Evolutionary conservation across 2,329 filamentous ascomycete species (phyloP).

Genomic region (Grosmannia clavigera): DNA sequence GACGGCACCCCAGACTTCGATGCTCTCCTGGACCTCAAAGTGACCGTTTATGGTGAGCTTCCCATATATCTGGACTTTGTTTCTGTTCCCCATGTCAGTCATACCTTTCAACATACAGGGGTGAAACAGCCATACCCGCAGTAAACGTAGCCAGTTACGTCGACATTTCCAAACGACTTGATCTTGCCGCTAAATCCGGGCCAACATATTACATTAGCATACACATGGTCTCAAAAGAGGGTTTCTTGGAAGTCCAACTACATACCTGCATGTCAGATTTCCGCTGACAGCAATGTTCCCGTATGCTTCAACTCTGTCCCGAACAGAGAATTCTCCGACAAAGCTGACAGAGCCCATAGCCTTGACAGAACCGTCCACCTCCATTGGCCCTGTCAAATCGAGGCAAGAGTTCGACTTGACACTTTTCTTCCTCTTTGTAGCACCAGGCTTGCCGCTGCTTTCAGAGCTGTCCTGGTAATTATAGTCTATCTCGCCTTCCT

Average conservation of each 20-base stretch:
- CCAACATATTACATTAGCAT: neutral
- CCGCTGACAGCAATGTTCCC: slow-evolving; percentile 29
- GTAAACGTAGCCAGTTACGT: slow-evolving; percentile 25
- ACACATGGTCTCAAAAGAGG: too few species aligned
- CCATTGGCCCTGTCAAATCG: slow-evolving; percentile 29
- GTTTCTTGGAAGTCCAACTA: neutral
- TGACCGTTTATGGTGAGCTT: slow-evolving; percentile 31
- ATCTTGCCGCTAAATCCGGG: slow-evolving; percentile 24
- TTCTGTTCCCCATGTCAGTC: slow-evolving; percentile 15
- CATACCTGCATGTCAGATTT: slow-evolving; percentile 30
- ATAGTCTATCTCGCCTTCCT: slow-evolving; percentile 10
- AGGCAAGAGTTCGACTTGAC: slow-evolving; percentile 30
- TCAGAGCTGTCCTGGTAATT: slow-evolving; percentile 1
- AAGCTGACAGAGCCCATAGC: slow-evolving; percentile 32
- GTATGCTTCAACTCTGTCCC: slow-evolving; percentile 33
- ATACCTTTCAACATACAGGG: neutral
- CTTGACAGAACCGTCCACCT: slow-evolving; percentile 34
- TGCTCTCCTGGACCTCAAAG: slow-evolving; percentile 25
- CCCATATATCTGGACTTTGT: slow-evolving; percentile 34
- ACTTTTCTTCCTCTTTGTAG: slow-evolving; percentile 22
- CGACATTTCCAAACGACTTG: slow-evolving; percentile 34
- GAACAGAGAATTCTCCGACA: slow-evolving; percentile 30
- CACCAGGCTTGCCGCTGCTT: neutral
- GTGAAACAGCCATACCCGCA: slow-evolving; percentile 21
- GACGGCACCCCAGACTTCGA: slow-evolving; percentile 36